Evolutionary conservation across 768 basidiomycete species (phyloP).

Genomic region (Mycena indigotica): DNA sequence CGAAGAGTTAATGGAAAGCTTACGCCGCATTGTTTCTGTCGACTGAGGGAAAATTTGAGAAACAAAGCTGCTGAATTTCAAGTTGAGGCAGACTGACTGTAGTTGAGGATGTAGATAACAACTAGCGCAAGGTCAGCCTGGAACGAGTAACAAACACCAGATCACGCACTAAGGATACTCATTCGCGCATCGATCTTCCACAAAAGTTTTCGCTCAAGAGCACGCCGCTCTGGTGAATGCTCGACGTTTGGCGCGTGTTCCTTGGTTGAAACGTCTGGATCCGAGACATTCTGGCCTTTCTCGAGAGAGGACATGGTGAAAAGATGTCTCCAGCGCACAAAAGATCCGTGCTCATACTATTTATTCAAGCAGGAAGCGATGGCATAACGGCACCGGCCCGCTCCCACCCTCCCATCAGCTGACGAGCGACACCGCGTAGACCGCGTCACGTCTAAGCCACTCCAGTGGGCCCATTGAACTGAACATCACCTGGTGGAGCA

Average conservation of each 20-base stretch:
- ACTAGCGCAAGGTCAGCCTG: slow-evolving; percentile 26
- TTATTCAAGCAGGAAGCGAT: no score
- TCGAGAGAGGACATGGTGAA: slow-evolving; percentile 16
- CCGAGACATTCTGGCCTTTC: slow-evolving; percentile 15
- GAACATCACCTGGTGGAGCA: no score
- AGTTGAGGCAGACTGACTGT: slow-evolving; percentile 31
- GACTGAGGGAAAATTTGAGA: slow-evolving; percentile 28
- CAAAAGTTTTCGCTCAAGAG: slow-evolving; percentile 54
- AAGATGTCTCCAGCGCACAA: no score
- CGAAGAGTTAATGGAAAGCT: neutral
- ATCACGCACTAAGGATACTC: slow-evolving; percentile 44
- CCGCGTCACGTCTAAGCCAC: neutral
- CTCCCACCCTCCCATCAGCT: no score
- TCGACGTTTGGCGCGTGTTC: neutral
- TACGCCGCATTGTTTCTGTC: slow-evolving; percentile 79
- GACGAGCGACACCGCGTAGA: neutral
- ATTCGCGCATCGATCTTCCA: slow-evolving; percentile 59
- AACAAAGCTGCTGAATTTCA: neutral
- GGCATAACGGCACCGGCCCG: no score
- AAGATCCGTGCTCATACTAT: no score
- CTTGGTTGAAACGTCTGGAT: neutral
- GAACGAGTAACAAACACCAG: no score
- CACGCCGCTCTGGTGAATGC: slow-evolving; percentile 33
- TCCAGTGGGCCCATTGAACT: neutral
- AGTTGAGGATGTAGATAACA: slow-evolving; percentile 54